Base-by-base conservation (phyloP, 1,284 basidiomycete genomes). In the Ceratobasidium sp. region DNA sequence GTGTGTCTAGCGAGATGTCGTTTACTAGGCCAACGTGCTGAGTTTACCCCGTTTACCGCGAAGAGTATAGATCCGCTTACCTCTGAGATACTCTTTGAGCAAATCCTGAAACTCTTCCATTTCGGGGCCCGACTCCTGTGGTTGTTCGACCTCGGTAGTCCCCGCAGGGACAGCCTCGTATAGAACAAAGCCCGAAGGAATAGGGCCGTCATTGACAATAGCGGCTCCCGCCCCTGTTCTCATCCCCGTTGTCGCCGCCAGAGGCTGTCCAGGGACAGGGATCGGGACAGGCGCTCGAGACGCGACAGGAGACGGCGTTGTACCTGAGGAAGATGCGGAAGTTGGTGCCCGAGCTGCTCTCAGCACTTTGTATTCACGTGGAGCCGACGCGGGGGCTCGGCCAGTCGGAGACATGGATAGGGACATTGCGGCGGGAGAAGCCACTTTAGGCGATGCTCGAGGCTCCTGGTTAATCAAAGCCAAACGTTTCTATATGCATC, bases 61-160 rank as follows among this genome's bases (percentile, higher is more conserved):
- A 33, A 54, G 3, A 61, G n/a, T 3, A 45, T 45, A 42, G 61
- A 37, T n/a, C 26, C 13, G 39, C 56, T 60, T 54, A 71, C 68
- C 68, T 60, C 53, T 17, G 2, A 71, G 54, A 23, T 71, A 71
- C 56, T 71, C 68, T 42, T 39, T 39, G 23, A 71, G 15, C 37
- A 71, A 20, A 31, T 71, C 68, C 54, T 71, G 68, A 53, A 71
- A 71, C 56, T 71, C 68, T 13, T 71, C 37, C 68, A 71, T 71
- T 42, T 71, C 68, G n/a, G 68, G 53, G 15, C 35, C 54, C 13
- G 68, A 26, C 10, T 60, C 68, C 13, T 58, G 37, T 28, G 39
- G 17, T 42, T 47, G 54, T 35, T 69, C 51, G n/a, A 64, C 61
- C 39, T 60, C 68, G 15, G 56, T 49, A 3, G 15, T 23, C 4